phyloP scores from a whole-genome alignment of 306 rosid genomes.

The Datisca glomerata region DNA sequence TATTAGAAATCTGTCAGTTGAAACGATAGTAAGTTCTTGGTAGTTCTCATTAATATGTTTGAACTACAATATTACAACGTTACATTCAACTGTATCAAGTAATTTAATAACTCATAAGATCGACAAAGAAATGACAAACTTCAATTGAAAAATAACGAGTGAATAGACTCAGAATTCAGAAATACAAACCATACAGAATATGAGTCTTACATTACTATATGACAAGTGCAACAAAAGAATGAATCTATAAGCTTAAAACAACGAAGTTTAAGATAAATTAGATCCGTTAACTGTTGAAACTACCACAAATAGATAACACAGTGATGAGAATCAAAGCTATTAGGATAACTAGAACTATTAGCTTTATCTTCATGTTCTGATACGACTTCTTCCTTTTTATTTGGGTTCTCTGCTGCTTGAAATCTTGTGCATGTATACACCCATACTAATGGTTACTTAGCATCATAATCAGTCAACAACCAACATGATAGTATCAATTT shows the following conservation, averaged over 20 bases:
- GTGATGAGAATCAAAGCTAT: constrained; percentile 60
- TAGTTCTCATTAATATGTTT: no score
- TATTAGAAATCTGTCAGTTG: no score
- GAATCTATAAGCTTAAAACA: no score
- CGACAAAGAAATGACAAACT: constrained; percentile 5
- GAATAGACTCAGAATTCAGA: constrained; percentile 7
- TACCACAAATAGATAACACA: constrained; percentile 56
- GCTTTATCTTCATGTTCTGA: constrained; percentile 86
- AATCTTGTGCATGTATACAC: constrained; percentile 70
- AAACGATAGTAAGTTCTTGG: no score
- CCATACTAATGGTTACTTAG: constrained; percentile 9
- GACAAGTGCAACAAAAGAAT: constrained; percentile 26
- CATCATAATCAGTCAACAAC: no score
- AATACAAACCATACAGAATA: constrained; percentile 41
- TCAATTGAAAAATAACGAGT: constrained; percentile 5
- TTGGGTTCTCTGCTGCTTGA: constrained; percentile 85
- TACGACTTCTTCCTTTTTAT: constrained; percentile 91
- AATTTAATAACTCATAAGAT: no score
- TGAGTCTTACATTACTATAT: constrained; percentile 17
- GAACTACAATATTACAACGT: no score
- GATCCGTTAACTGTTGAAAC: constrained; percentile 57
- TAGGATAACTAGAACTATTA: constrained; percentile 67
- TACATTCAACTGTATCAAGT: no score
- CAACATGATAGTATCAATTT: no score
- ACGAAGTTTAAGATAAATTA: no score